These are phyloP conservation scores for Coniochaeta ligniaria DNA, from an alignment of 2,329 filamentous ascomycete species.

Conservation along the genomic window DNA sequence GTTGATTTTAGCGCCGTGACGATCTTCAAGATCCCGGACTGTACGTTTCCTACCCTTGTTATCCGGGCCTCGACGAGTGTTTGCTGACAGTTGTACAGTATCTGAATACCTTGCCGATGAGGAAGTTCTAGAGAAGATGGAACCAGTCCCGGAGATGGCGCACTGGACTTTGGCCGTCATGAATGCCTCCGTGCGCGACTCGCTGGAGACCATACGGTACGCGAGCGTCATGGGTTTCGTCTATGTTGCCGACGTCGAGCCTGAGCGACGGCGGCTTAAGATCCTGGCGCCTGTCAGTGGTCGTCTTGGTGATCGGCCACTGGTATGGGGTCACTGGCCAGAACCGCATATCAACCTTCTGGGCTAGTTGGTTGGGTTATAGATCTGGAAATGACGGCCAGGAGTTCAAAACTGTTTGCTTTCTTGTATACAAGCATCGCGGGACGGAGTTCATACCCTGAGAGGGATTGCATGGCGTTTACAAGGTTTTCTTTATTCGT, in stretches of 20 bases:
- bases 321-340: slow-evolving; percentile 83
- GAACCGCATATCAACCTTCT: slow-evolving; percentile 75
- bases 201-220: slow-evolving; percentile 66
- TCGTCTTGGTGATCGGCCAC: slow-evolving; percentile 67
- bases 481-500: neutral
- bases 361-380: slow-evolving; percentile 27
- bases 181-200: slow-evolving; percentile 63
- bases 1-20: slow-evolving; percentile 69
- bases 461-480: neutral
- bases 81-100: slow-evolving; percentile 6
- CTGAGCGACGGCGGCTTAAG: slow-evolving; percentile 71
- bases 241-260: slow-evolving; percentile 87
- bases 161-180: slow-evolving; percentile 83
- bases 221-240: slow-evolving; percentile 87
- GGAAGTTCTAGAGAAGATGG: slow-evolving; percentile 52
- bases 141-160: slow-evolving; percentile 61
- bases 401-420: neutral
- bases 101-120: slow-evolving; percentile 23
- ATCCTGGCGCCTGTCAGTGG: slow-evolving; percentile 80
- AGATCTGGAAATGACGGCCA: neutral
- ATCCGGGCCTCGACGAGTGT: neutral
- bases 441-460: neutral
- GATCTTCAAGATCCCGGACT: slow-evolving; percentile 62
- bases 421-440: neutral
- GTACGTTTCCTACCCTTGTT: slow-evolving; percentile 23